Evolutionary conservation across 1,284 basidiomycete species (phyloP).

Genomic region (Ganoderma lucidum): DNA sequence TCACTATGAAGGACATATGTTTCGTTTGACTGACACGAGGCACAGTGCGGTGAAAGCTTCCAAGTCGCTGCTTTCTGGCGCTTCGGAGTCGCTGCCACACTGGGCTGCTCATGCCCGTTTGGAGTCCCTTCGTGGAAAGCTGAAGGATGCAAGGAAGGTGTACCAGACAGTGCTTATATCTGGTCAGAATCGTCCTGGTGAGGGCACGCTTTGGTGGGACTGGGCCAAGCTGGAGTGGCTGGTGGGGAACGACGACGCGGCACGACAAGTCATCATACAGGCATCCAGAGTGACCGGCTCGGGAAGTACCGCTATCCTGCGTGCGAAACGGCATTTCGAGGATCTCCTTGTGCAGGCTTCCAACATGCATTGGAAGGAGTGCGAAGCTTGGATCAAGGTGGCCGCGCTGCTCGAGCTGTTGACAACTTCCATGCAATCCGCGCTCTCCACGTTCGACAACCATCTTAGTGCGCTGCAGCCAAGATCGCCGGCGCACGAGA

Average conservation of each 20-base stretch:
- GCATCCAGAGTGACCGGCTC: conserved; percentile 59
- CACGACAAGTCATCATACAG: conserved; percentile 61
- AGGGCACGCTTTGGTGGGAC: conserved; percentile 79
- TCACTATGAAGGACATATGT: conserved; percentile 19
- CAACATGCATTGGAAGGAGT: conserved; percentile 56
- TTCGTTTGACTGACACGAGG: conserved; percentile 22
- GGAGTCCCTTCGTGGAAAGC: conserved; percentile 75
- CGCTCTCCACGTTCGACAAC: conserved; percentile 58
- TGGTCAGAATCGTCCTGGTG: conserved; percentile 44
- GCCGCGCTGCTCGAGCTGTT: conserved; percentile 71
- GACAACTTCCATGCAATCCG: conserved; percentile 51
- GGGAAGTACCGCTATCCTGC: conserved; percentile 60
- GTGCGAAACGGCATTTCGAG: conserved; percentile 65
- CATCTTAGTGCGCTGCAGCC: conserved; percentile 41
- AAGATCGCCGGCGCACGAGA: conserved; percentile 58
- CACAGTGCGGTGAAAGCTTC: conserved; percentile 78
- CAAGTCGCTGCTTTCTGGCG: conserved; percentile 68
- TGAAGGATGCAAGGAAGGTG: conserved; percentile 82
- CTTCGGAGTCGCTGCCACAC: conserved; percentile 71
- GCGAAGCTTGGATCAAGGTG: conserved; percentile 69
- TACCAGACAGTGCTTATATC: conserved; percentile 74
- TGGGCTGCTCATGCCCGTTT: conserved; percentile 89
- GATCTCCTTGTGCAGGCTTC: conserved; percentile 44
- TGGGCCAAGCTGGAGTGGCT: conserved; percentile 94
- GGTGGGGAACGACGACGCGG: conserved; percentile 56